Base-by-base conservation (phyloP, 2,329 filamentous ascomycete species). In the Annulohypoxylon truncatum region DNA sequence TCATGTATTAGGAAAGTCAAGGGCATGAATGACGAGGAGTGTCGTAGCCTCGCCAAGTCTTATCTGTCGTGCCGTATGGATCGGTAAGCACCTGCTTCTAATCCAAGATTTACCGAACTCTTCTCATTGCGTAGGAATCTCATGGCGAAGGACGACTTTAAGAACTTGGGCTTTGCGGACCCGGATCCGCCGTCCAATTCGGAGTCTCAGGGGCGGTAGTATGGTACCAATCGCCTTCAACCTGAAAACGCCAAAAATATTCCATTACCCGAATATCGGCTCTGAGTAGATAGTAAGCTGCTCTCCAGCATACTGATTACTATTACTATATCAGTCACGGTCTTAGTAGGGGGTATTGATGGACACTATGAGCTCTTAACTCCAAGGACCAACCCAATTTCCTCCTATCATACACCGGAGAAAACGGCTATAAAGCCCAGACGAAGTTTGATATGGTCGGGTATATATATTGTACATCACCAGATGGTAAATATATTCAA, bases 31-130 rank as follows among this genome's bases (percentile, higher is more conserved):
- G 92, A 96, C 70, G 86, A 92, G 67, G 89, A 93, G 75, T 99
- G 96, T 78, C 90, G 96, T 61, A 83, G 88, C 75, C 81, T 97
- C 58, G 94, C 94, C 65, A 98, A 97, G 82, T 86, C 89, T 28
- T 99, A 99, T 79, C 83, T 99, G 57, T 83, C 88, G 52, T 99
- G 96, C 79, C 89, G 96, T 51, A 99, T 99, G 96, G 95, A 98
- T 73, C 89, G 90, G 94, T 97, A 83, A 77, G 90, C 82, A 15
- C 9, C 8, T 29, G 8, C 57, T 13, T 3, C 8, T 63, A 7
- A 9, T 9, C 15, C 29, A 28, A 33, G 6, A 48, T 8, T 15
- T 10, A n/a, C 24, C 20, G 24, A 29, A 10, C n/a, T 33, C 46
- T 48, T 40, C 56, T 69, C 56, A 59, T 40, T 29, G 8, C 33